A percentile compares a stretch with the other conserved stretches of the same genome.
Evolutionary conservation across 176 grass and related monocot species (phyloP).

Genomic region (Musa beccarii): DNA sequence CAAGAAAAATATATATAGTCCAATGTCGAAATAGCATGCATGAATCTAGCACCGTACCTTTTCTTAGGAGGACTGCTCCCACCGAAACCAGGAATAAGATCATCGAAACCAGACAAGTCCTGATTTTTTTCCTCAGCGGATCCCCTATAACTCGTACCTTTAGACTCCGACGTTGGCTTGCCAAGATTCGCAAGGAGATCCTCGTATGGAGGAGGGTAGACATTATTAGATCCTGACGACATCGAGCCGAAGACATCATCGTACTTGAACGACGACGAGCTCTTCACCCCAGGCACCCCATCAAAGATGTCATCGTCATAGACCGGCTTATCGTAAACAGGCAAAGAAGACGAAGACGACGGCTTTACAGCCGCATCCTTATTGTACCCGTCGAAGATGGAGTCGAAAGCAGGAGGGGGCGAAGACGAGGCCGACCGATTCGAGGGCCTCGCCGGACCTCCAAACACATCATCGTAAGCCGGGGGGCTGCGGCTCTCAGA

Average conservation of each 20-base stretch:
- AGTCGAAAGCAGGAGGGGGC: slow-evolving; percentile 17
- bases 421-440: slow-evolving; percentile 9
- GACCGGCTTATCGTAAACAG: slow-evolving; percentile 24
- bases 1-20: no score
- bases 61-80: slow-evolving; percentile 29
- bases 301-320: slow-evolving; percentile 49
- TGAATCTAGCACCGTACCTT: slow-evolving; percentile 27
- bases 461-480: slow-evolving; percentile 38
- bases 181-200: slow-evolving; percentile 67
- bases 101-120: slow-evolving; percentile 3
- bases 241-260: slow-evolving; percentile 49
- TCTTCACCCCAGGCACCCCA: slow-evolving; percentile 35
- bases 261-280: slow-evolving; percentile 36
- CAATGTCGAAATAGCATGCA: not conserved
- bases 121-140: slow-evolving; percentile 19
- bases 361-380: slow-evolving; percentile 5
- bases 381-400: slow-evolving; percentile 18
- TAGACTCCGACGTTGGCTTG: slow-evolving; percentile 10
- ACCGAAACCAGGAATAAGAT: slow-evolving; percentile 54
- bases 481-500: slow-evolving; percentile 12
- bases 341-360: slow-evolving; percentile 9
- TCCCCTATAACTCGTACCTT: slow-evolving; percentile 6
- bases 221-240: slow-evolving; percentile 15
- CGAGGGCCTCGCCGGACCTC: slow-evolving; percentile 7
- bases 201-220: slow-evolving; percentile 39